phyloP scores from a whole-genome alignment of 257 asterid genomes.

The Verbascum thapsus region DNA sequence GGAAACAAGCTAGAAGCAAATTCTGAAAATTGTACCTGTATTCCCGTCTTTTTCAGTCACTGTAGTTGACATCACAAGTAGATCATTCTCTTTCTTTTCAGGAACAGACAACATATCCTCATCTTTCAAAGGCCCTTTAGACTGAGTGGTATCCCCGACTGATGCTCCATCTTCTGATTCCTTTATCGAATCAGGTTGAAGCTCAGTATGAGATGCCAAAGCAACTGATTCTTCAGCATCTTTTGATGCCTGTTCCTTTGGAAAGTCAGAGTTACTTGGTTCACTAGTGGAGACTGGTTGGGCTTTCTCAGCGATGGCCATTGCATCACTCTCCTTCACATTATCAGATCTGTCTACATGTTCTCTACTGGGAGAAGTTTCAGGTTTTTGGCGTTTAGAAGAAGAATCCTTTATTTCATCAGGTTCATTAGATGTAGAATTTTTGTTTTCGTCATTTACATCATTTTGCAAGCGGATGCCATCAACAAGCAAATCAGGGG shows the following conservation, averaged over 20 bases:
- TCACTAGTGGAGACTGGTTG: conserved; percentile 37
- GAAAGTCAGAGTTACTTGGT: conserved; percentile 41
- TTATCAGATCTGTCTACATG: conserved; percentile 42
- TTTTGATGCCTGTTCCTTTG: conserved; percentile 41
- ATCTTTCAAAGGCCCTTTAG: conserved; percentile 53
- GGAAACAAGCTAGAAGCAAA: conserved; percentile 20
- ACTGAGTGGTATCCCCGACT: conserved; percentile 38
- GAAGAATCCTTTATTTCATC: conserved; percentile 37
- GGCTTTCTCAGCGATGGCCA: conserved; percentile 37
- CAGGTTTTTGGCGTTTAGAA: conserved; percentile 42
- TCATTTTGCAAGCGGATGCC: conserved; percentile 30
- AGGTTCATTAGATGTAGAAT: conserved; percentile 40
- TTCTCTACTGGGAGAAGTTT: conserved; percentile 39
- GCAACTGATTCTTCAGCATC: conserved; percentile 43
- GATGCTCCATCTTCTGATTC: conserved; percentile 53
- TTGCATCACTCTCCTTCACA: conserved; percentile 42
- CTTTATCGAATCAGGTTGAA: conserved; percentile 50
- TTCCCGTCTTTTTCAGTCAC: conserved; percentile 39
- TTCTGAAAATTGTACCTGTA: conserved; percentile 44
- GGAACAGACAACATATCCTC: conserved; percentile 45
- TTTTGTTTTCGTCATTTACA: conserved; percentile 40
- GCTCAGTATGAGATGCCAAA: conserved; percentile 50
- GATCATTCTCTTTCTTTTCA: conserved; percentile 52
- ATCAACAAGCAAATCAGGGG: conserved; percentile 37
- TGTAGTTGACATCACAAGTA: conserved; percentile 40